Base-by-base conservation (phyloP, 2,329 filamentous ascomycete genomes). In the Cladosporium phlei region DNA sequence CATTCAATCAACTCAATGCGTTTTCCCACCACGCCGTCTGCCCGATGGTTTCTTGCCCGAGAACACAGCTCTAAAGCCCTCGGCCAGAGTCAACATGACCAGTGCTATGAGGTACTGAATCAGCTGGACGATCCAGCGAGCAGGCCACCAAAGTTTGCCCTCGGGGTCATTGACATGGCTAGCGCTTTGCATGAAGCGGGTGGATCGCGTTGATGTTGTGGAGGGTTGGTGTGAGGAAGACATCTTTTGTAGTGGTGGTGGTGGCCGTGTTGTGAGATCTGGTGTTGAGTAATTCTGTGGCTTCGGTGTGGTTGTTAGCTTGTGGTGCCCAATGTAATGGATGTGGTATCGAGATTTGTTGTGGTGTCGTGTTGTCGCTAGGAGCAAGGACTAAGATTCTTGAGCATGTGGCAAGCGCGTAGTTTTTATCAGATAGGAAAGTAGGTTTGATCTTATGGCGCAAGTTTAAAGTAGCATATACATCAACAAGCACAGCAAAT, bases 91-190 rank as follows among this genome's bases (percentile, higher is more conserved):
- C 16, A 59, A 46, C 24, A 60, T 53, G 20, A 59, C 42, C 21
- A 60, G 45, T 2, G 57, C 57, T 14, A 59, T 51, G 17, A 59
- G 46, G 27, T 57, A 57, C 43, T 59, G 57, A 3, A 59, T 48
- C 47, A 58, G 52, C 21, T 51, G 48, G 10, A 53, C 55, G 11
- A 59, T 40, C 55, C 56, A 59, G 45, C 51, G 48, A 7, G 56
- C 57, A 5, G 57, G 57, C 24, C 29, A 50, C 57, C 57, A 59
- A 3, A 59, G 50, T 25, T 58, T 55, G 34, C 51, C 32, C 3
- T 59, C 55, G 4, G 56, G 56, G 35, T 59, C 57, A 29, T 54
- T 51, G 20, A 59, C 56, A 14, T 48, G 38, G 28, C 57, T 52
- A 25, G 57, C 57, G 12, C 48, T 50, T n/a, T 55, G 53, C 38